phyloP scores from a whole-genome alignment of 352 stramenopile species.

The Phytophthora citrophthora region DNA sequence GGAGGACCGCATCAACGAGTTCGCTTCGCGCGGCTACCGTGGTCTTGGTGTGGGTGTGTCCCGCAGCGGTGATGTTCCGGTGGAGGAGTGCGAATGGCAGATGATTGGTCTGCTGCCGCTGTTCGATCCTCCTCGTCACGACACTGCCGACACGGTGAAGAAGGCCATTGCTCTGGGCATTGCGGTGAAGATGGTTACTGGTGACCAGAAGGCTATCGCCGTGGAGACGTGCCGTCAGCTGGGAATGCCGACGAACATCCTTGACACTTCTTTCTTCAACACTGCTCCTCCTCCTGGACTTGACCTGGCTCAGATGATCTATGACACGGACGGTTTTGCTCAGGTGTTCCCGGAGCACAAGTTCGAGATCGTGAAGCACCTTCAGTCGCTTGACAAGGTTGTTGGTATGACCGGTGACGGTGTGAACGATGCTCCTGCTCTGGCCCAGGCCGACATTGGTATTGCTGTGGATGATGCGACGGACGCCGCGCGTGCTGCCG shows the following conservation, averaged over 20 bases:
- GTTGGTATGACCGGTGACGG: constrained; percentile 89
- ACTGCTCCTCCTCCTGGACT: constrained; percentile 63
- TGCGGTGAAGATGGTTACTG: constrained; percentile 96
- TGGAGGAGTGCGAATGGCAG: constrained; percentile 89
- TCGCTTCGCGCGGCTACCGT: constrained; percentile 71
- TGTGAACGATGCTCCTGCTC: constrained; percentile 92
- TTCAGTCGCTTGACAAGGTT: constrained; percentile 88
- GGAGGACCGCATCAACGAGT: constrained; percentile 86
- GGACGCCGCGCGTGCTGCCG: constrained; percentile 88
- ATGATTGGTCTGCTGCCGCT: constrained; percentile 94
- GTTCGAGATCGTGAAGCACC: constrained; percentile 90
- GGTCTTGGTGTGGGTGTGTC: constrained; percentile 68
- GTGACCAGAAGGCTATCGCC: constrained; percentile 94
- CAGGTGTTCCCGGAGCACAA: constrained; percentile 94
- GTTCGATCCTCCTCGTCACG: constrained; percentile 93
- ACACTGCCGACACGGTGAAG: constrained; percentile 93
- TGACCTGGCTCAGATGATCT: constrained; percentile 87
- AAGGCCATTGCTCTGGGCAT: constrained; percentile 91
- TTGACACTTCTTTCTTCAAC: constrained; percentile 85
- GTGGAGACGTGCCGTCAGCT: constrained; percentile 92
- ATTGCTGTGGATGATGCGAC: constrained; percentile 92
- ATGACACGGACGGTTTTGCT: constrained; percentile 93
- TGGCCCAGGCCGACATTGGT: constrained; percentile 91
- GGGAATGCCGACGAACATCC: constrained; percentile 89
- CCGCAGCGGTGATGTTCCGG: constrained; percentile 59